Conservation (phyloP, 108 stramenopile species). For the Conticribra guillardii region DNA sequence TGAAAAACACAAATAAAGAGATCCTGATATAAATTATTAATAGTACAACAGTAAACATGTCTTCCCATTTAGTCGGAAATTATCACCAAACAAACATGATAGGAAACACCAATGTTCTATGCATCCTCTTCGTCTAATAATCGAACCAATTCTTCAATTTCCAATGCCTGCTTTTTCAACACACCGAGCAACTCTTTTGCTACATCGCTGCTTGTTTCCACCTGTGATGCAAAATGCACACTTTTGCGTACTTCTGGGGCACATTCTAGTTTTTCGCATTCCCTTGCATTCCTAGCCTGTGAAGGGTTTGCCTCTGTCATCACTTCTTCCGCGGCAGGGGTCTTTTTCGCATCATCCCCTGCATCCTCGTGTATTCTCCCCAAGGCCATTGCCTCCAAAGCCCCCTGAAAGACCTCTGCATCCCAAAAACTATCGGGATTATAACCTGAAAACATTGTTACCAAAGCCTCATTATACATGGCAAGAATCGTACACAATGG, state of each 20-base stretch:
- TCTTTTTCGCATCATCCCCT: not conserved
- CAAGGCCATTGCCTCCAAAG: constrained; percentile 20
- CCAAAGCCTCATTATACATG: constrained; percentile 52
- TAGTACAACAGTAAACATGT: too few relatives aligned
- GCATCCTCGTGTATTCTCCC: constrained; percentile 3
- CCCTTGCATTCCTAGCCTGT: too few relatives aligned
- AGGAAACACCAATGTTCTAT: too few relatives aligned
- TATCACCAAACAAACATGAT: too few relatives aligned
- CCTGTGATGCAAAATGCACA: not conserved
- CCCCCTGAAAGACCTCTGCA: constrained; percentile 35
- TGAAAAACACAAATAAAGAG: too few relatives aligned
- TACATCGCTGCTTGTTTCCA: not conserved
- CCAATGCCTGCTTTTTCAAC: constrained; percentile 21
- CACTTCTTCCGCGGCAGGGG: not conserved
- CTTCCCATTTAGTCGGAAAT: too few relatives aligned
- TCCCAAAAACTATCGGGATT: constrained; percentile 56
- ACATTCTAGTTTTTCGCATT: too few relatives aligned
- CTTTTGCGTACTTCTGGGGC: too few relatives aligned
- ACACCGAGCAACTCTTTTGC: constrained; percentile 10
- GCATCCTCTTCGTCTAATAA: constrained; percentile 27
- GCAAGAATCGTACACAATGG: constrained; percentile 71
- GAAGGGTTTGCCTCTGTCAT: too few relatives aligned
- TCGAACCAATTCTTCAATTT: constrained; percentile 21
- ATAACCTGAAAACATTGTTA: constrained; percentile 50
- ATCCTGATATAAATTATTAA: too few relatives aligned